Conservation (phyloP, 306 rosid species). For the Rosa chinensis region DNA sequence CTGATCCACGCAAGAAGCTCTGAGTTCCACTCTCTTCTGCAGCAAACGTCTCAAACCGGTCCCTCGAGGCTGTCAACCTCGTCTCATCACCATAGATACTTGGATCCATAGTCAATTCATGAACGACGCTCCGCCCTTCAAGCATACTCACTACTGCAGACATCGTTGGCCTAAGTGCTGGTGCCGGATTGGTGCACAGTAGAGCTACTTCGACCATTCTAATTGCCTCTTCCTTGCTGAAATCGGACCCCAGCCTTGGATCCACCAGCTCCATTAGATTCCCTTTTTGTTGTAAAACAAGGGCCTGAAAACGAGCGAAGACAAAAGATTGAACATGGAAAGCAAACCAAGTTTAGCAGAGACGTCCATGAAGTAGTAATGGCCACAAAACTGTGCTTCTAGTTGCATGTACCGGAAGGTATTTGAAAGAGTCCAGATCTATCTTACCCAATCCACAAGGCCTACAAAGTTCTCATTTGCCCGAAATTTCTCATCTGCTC, state of each 20-base stretch:
- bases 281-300: constrained; percentile 40
- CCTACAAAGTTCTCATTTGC: constrained; percentile 5
- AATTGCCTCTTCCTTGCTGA: constrained; percentile 35
- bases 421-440: neutral
- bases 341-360: neutral
- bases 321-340: neutral
- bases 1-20: neutral
- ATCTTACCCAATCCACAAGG: constrained; percentile 24
- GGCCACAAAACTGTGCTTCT: no score
- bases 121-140: constrained; percentile 48
- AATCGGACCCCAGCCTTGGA: constrained; percentile 37
- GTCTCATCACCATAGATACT: constrained; percentile 29
- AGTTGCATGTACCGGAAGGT: neutral
- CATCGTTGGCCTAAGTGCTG: constrained; percentile 60
- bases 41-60: neutral
- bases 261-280: constrained; percentile 54
- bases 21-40: neutral
- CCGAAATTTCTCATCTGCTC: constrained; percentile 28
- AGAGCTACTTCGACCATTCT: constrained; percentile 48
- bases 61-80: constrained; percentile 28
- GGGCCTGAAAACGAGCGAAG: constrained; percentile 34
- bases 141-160: constrained; percentile 57
- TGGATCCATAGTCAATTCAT: constrained; percentile 44
- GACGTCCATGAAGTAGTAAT: neutral
- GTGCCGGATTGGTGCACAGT: constrained; percentile 54